Evolutionary conservation across 306 rosid species (phyloP).

Genomic region (Ormosia semicastrata): DNA sequence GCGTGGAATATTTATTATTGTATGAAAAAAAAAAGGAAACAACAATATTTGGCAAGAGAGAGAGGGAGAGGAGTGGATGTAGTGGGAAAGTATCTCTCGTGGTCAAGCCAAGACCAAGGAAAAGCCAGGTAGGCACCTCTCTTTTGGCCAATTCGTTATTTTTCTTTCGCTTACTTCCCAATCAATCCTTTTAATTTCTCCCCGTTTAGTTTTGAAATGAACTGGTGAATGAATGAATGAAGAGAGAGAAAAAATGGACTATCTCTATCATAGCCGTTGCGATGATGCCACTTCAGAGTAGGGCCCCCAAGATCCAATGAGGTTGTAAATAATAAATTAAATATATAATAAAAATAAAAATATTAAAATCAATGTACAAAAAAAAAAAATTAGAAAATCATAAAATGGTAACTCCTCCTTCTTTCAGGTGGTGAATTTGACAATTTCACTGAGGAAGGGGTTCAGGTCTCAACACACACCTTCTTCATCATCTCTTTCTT

Average conservation of each 20-base stretch:
- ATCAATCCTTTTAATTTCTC: not conserved
- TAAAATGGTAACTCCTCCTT: not conserved
- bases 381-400: not conserved
- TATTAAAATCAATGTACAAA: not conserved
- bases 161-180: not conserved
- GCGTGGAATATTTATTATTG: not conserved
- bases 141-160: not conserved
- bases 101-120: not conserved
- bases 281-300: slow-evolving; percentile 7
- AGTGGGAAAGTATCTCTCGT: not conserved
- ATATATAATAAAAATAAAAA: not conserved
- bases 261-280: slow-evolving; percentile 16
- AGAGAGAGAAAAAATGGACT: not conserved
- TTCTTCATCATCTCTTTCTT: not conserved
- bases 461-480: not conserved
- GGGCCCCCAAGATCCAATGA: not conserved
- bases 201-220: no score
- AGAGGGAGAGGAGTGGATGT: not conserved
- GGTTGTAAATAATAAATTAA: not conserved
- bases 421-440: slow-evolving; percentile 17
- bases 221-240: not conserved
- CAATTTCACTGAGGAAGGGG: slow-evolving; percentile 22
- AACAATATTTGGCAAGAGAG: not conserved
- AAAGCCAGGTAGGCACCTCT: slow-evolving; percentile 20
- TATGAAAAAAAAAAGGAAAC: not conserved